Percentiles rank a stretch among this genome's conserved stretches.
Conservation (phyloP, 2,329 filamentous ascomycete species). For the Penicillium sp. region DNA sequence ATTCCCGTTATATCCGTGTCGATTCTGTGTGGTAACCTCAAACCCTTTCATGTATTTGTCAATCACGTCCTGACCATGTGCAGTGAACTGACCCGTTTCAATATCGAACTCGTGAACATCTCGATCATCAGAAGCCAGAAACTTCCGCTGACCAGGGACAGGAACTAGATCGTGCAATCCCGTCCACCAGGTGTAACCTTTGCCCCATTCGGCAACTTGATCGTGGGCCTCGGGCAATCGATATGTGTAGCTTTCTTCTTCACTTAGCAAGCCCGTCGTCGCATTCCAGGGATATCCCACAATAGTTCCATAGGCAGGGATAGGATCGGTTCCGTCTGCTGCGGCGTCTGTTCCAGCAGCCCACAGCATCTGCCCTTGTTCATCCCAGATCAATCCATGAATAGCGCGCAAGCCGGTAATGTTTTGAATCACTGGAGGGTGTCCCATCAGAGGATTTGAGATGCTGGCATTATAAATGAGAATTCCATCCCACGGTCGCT, state of each 20-base stretch:
- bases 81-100: slow-evolving; percentile 12
- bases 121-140: slow-evolving; percentile 21
- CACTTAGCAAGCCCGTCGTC: slow-evolving; percentile 12
- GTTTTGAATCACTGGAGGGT: slow-evolving; percentile 21
- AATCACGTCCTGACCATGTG: slow-evolving; percentile 11
- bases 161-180: slow-evolving; percentile 24
- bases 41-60: slow-evolving; percentile 22
- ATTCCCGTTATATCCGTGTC: slow-evolving; percentile 15
- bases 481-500: slow-evolving; percentile 22
- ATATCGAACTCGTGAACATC: slow-evolving; percentile 22
- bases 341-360: slow-evolving; percentile 21
- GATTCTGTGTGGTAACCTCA: slow-evolving; percentile 20
- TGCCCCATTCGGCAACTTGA: slow-evolving; percentile 21
- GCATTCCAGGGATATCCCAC: slow-evolving; percentile 21
- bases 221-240: slow-evolving; percentile 11
- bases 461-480: slow-evolving; percentile 21
- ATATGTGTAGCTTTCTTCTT: slow-evolving; percentile 14
- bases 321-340: slow-evolving; percentile 22
- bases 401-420: slow-evolving; percentile 23
- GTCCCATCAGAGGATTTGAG: slow-evolving; percentile 15
- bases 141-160: slow-evolving; percentile 22
- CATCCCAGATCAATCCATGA: slow-evolving; percentile 25
- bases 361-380: slow-evolving; percentile 22
- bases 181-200: slow-evolving; percentile 21
- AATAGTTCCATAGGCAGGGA: slow-evolving; percentile 18